These are phyloP conservation scores for Ceratopteris richardii DNA, from an alignment of 75 land plant species.

Conservation along the genomic window DNA sequence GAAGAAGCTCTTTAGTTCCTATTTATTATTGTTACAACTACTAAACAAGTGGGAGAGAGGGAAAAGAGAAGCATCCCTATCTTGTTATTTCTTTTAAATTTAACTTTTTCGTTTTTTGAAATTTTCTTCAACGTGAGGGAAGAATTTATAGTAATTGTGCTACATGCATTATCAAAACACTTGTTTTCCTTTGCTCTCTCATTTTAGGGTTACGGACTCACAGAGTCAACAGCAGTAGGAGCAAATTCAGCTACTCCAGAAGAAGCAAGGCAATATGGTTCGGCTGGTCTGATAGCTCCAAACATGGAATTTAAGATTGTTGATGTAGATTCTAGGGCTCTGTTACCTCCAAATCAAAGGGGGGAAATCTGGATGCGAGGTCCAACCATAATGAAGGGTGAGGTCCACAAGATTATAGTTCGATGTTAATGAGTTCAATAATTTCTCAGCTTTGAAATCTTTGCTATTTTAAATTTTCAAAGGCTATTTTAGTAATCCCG, in stretches of 20 bases:
- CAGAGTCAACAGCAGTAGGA: conserved; percentile 63
- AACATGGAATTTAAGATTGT: conserved; percentile 67
- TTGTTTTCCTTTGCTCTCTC: no score
- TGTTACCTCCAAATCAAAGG: conserved; percentile 40
- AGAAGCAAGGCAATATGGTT: conserved; percentile 26
- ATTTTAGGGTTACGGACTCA: conserved; percentile 93
- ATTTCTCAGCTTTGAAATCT: not conserved
- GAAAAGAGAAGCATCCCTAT: no score
- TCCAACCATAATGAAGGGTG: conserved; percentile 71
- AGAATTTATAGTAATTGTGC: no score
- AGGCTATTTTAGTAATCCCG: conserved; percentile 67
- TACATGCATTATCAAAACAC: no score
- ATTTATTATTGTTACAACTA: no score
- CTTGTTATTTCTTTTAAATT: no score
- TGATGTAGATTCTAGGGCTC: conserved; percentile 34
- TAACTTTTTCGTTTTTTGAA: no score
- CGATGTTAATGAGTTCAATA: not conserved
- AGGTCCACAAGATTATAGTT: not conserved
- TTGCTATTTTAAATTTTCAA: no score
- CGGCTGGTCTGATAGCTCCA: conserved; percentile 57
- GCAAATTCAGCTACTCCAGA: conserved; percentile 38
- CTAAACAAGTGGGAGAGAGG: no score
- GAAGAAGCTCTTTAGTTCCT: no score
- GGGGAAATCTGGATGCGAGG: conserved; percentile 80
- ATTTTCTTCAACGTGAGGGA: no score